These are phyloP conservation scores for Cunninghamia lanceolata DNA, from an alignment of 75 land plant genomes.

Conservation along the genomic window DNA sequence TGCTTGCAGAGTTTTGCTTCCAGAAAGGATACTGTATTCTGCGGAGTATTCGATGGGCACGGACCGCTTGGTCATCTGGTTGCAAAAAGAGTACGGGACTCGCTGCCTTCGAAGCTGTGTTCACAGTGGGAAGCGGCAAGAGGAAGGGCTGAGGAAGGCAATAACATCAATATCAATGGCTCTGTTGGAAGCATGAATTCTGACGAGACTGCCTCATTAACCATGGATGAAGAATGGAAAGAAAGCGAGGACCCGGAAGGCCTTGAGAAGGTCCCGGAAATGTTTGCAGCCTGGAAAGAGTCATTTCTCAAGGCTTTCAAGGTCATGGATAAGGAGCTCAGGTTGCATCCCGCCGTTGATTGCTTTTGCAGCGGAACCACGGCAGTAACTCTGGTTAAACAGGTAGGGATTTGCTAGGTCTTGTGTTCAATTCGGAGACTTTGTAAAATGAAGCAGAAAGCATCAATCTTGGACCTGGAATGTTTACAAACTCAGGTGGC, in stretches of 20 bases:
- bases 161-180: neutral
- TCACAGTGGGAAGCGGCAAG: constrained; percentile 39
- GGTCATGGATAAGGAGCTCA: constrained; percentile 62
- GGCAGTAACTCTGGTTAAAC: constrained; percentile 64
- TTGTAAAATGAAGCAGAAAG: neutral
- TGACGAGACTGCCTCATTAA: neutral
- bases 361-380: constrained; percentile 79
- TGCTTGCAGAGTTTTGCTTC: constrained; percentile 55
- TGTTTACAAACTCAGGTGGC: neutral
- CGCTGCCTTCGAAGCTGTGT: constrained; percentile 59
- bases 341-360: constrained; percentile 49
- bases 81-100: constrained; percentile 73
- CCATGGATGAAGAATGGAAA: constrained; percentile 19
- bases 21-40: constrained; percentile 59
- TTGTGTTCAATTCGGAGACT: neutral
- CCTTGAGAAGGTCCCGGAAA: constrained; percentile 18
- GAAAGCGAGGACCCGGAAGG: constrained; percentile 17
- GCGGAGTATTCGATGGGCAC: constrained; percentile 96
- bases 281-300: constrained; percentile 33
- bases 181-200: constrained; percentile 14
- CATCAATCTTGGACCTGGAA: neutral
- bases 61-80: constrained; percentile 88
- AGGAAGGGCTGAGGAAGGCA: constrained; percentile 10
- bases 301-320: constrained; percentile 50
- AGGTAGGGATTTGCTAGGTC: constrained; percentile 26